Conservation (phyloP, 1,139 yeast genomes). For the Saccharomyces hybrid region DNA sequence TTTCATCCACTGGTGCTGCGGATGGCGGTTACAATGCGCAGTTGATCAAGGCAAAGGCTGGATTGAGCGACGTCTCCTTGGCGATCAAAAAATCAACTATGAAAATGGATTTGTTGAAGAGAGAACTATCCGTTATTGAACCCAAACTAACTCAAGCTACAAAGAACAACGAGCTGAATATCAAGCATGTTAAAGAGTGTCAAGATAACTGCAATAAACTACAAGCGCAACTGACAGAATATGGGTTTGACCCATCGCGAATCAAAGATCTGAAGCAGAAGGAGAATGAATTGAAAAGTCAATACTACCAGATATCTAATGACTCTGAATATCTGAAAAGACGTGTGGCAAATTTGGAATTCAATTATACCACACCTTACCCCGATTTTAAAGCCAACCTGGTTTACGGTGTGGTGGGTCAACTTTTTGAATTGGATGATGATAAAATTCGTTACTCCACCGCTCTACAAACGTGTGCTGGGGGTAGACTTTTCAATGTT, state of each 20-base stretch:
- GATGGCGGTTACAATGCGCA: conserved; percentile 79
- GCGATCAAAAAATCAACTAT: conserved; percentile 53
- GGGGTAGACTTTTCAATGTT: conserved; percentile 80
- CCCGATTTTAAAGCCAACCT: conserved; percentile 51
- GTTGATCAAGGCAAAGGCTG: conserved; percentile 55
- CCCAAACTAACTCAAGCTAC: conserved; percentile 50
- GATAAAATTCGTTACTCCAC: conserved; percentile 55
- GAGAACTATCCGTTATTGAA: conserved; percentile 47
- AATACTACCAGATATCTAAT: conserved; percentile 38
- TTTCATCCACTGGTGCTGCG: conserved; percentile 70
- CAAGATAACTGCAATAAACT: conserved; percentile 36
- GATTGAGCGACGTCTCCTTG: conserved; percentile 47
- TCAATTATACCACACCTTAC: conserved; percentile 59
- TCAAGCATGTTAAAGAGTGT: conserved; percentile 40
- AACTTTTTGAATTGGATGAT: conserved; percentile 59
- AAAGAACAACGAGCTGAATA: conserved; percentile 41
- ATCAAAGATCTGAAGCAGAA: conserved; percentile 41
- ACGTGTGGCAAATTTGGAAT: conserved; percentile 66
- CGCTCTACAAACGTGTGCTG: conserved; percentile 92
- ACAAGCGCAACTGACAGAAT: conserved; percentile 39
- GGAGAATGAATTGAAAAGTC: conserved; percentile 35
- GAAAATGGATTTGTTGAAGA: conserved; percentile 49
- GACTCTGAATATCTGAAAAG: conserved; percentile 54
- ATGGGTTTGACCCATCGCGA: conserved; percentile 54
- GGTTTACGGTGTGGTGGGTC: conserved; percentile 88